Percentiles rank a stretch among this genome's conserved stretches.
Conservation (phyloP, 768 basidiomycete genomes). For the Zangia roseola region DNA sequence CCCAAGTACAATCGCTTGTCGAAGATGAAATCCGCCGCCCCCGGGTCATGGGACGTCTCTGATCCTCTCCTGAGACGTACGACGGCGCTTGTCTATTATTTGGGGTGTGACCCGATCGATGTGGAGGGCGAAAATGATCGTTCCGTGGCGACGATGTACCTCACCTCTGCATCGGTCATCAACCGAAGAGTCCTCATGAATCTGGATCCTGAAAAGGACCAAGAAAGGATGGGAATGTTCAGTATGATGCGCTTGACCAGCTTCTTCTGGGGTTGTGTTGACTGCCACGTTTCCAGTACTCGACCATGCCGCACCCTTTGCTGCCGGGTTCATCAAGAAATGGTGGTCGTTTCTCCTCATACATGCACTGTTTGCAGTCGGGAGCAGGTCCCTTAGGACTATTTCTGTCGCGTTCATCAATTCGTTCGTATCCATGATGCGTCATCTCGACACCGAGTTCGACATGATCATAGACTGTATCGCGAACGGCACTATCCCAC, state of each 20-base stretch:
- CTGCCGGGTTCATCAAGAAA: constrained; percentile 1
- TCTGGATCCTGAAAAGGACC: constrained; percentile 5
- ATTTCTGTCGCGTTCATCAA: constrained; percentile 7
- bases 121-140: neutral
- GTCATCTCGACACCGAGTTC: constrained; percentile 7
- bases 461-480: constrained; percentile 12
- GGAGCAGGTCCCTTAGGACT: constrained; percentile 2
- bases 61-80: constrained; percentile 6
- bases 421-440: constrained; percentile 14
- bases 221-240: constrained; percentile 10
- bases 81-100: neutral
- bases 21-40: neutral
- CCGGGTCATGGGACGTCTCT: neutral
- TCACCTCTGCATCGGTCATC: neutral
- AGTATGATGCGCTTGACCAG: neutral
- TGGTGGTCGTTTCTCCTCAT: constrained; percentile 15
- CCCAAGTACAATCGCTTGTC: constrained; percentile 5
- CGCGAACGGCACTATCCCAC: constrained; percentile 8
- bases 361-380: constrained; percentile 7
- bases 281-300: constrained; percentile 1
- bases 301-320: constrained; percentile 8
- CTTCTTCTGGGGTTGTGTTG: neutral
- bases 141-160: neutral
- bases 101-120: neutral
- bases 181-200: neutral